phyloP scores from a whole-genome alignment of 768 basidiomycete species.

The Leccinum boreale region DNA sequence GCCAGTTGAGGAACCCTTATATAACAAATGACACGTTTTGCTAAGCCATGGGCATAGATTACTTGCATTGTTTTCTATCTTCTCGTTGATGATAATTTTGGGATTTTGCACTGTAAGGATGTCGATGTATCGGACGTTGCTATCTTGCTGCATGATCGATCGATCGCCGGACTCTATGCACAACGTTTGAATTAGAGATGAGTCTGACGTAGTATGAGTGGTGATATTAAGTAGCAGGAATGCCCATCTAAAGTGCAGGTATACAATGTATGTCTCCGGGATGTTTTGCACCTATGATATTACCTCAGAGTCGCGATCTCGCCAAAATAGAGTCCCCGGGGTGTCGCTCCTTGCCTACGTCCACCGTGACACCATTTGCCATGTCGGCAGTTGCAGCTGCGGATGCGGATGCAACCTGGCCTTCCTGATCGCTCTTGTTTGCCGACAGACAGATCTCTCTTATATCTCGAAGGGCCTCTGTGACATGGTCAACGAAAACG shows the following conservation, averaged over 20 bases:
- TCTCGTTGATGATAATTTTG: neutral
- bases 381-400: neutral
- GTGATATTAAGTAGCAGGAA: constrained; percentile 6
- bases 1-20: too few species aligned
- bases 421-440: constrained; percentile 4
- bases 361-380: neutral
- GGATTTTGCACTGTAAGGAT: neutral
- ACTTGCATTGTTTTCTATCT: neutral
- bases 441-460: constrained; percentile 42
- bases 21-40: neutral
- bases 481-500: constrained; percentile 58
- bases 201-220: neutral
- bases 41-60: neutral
- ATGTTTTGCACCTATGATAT: neutral
- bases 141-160: neutral
- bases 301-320: constrained; percentile 17
- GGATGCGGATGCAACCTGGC: neutral
- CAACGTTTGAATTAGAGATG: neutral
- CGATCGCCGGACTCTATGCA: neutral
- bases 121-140: neutral
- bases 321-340: constrained; percentile 7
- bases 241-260: neutral
- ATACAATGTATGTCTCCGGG: neutral
- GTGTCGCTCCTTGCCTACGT: neutral
- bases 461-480: constrained; percentile 69